Percentiles rank a stretch among this genome's conserved stretches.
Evolutionary conservation across 2,329 filamentous ascomycete genomes (phyloP).

Genomic region (Microdochium trichocladiopsis): DNA sequence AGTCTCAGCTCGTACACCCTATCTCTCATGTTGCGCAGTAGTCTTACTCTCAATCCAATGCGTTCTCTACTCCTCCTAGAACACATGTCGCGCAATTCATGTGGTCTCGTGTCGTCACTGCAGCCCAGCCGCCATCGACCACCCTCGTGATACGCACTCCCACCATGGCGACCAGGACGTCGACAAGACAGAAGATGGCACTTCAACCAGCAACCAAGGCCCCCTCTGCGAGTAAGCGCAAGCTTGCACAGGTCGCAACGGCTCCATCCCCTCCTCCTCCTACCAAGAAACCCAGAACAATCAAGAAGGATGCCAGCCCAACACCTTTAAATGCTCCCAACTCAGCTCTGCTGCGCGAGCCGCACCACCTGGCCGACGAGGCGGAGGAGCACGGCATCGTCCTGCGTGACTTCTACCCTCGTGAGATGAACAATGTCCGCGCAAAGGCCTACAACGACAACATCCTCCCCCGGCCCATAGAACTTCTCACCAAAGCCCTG

Average conservation of each 20-base stretch:
- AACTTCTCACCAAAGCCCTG: conserved; percentile 55
- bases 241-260: background rate
- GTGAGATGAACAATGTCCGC: conserved; percentile 77
- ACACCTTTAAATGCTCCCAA: background rate
- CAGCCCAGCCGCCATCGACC: background rate
- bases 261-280: background rate
- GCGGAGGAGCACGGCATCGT: conserved; percentile 47
- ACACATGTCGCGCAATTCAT: background rate
- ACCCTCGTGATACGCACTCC: background rate
- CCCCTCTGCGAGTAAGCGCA: background rate
- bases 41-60: background rate
- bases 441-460: conserved; percentile 68
- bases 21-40: too few species aligned
- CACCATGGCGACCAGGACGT: background rate
- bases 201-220: background rate
- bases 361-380: background rate
- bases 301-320: background rate
- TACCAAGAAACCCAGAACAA: background rate
- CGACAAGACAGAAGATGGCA: background rate
- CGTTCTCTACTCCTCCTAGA: background rate
- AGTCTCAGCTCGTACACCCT: background rate
- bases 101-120: background rate
- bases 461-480: conserved; percentile 65
- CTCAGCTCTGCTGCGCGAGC: background rate
- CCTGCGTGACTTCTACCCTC: conserved; percentile 71